Conservation (phyloP, 371 early-diverging fungal genomes). For the Apophysomyces variabilis region DNA sequence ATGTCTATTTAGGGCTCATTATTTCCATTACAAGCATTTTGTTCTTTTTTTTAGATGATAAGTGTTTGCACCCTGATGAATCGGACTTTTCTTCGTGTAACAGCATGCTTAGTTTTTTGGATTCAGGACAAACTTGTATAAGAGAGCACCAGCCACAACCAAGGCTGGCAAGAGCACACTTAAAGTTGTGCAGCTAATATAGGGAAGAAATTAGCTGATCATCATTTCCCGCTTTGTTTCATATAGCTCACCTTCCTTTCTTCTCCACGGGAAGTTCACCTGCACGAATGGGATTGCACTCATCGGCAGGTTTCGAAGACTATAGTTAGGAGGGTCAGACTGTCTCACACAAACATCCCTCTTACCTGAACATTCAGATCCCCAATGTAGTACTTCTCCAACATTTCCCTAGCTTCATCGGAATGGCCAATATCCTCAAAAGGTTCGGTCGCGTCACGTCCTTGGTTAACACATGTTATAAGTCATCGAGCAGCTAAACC, state of each 20-base stretch:
- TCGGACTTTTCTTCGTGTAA: too few species aligned
- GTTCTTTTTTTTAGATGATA: too few species aligned
- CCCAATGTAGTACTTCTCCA: constrained; percentile 47
- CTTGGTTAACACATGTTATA: constrained; percentile 28
- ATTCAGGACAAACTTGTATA: constrained; percentile 48
- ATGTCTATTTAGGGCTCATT: too few species aligned
- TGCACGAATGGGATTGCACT: constrained; percentile 39
- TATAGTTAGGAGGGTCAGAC: constrained; percentile 2
- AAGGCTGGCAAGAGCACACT: constrained; percentile 35
- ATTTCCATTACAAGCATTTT: too few species aligned
- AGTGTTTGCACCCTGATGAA: too few species aligned
- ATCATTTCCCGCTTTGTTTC: neutral
- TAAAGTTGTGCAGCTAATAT: constrained; percentile 20
- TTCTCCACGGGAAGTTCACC: constrained; percentile 45
- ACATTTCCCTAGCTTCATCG: constrained; percentile 63
- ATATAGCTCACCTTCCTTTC: constrained; percentile 39
- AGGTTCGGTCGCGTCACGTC: constrained; percentile 82
- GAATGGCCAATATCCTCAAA: constrained; percentile 92
- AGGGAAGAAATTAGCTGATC: neutral
- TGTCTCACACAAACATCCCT: neutral
- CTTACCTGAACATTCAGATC: constrained; percentile 41
- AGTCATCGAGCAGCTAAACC: neutral
- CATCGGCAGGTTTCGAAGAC: constrained; percentile 28
- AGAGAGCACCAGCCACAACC: constrained; percentile 37
- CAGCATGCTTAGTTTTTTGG: constrained; percentile 8